phyloP scores from a whole-genome alignment of 495 filamentous ascomycete species.

The Glutinoglossum americanum region DNA sequence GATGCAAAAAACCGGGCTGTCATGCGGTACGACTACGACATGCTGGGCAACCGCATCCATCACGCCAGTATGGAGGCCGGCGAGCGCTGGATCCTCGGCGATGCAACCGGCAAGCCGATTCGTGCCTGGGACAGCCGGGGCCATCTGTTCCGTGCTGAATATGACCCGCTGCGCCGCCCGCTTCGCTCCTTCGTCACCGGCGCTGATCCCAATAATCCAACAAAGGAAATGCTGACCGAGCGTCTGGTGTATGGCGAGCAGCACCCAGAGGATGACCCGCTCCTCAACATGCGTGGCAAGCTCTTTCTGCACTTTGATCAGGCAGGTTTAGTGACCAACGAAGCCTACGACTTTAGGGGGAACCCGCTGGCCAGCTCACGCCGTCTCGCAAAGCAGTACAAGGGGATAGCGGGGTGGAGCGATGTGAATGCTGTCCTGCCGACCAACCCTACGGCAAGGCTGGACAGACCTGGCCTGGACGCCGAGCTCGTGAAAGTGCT shows the following conservation, averaged over 20 bases:
- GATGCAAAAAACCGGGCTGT: neutral
- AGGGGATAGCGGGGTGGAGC: too few species aligned
- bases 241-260: conserved; percentile 5
- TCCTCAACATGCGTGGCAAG: too few species aligned
- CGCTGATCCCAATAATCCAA: neutral
- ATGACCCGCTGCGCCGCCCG: neutral
- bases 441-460: too few species aligned
- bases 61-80: neutral
- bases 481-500: too few species aligned
- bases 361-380: too few species aligned
- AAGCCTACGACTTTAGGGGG: too few species aligned
- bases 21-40: neutral
- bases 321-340: too few species aligned
- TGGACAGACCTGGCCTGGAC: too few species aligned
- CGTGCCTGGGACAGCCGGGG: neutral
- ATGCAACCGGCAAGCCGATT: neutral
- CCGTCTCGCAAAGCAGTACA: too few species aligned
- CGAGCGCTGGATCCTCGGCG: neutral
- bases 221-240: neutral
- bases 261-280: too few species aligned
- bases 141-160: neutral
- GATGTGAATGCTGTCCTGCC: too few species aligned
- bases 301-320: too few species aligned
- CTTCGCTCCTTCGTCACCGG: neutral
- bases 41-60: neutral